These are phyloP conservation scores for Trichocladium antarcticum DNA, from an alignment of 495 filamentous ascomycete species.

Conservation along the genomic window DNA sequence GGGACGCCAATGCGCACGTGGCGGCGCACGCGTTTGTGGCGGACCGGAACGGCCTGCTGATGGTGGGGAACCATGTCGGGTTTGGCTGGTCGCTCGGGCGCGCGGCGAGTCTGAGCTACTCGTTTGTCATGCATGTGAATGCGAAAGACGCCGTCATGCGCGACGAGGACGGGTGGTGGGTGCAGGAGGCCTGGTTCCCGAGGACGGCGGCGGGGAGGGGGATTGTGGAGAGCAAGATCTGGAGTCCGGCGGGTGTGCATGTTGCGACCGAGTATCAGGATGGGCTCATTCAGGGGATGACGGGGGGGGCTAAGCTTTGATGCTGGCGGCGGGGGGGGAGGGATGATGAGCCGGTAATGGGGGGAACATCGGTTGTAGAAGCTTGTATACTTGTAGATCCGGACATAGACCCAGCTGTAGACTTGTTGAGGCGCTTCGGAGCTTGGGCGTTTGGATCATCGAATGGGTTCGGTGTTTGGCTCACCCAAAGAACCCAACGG, in stretches of 20 bases:
- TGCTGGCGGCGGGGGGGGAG: too few relatives aligned
- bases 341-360: too few relatives aligned
- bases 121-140: slow-evolving; percentile 50
- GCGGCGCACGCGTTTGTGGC: slow-evolving; percentile 55
- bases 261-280: slow-evolving; percentile 56
- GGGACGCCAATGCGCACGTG: slow-evolving; percentile 46
- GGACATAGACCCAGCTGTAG: too few relatives aligned
- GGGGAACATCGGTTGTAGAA: too few relatives aligned
- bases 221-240: slow-evolving; percentile 52
- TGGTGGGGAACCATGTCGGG: slow-evolving; percentile 50
- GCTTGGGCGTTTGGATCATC: too few relatives aligned
- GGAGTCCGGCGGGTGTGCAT: slow-evolving; percentile 49
- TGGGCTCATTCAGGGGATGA: slow-evolving; percentile 32
- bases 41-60: slow-evolving; percentile 57
- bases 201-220: slow-evolving; percentile 46
- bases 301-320: slow-evolving; percentile 13
- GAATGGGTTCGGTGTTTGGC: too few relatives aligned
- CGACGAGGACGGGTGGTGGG: slow-evolving; percentile 48
- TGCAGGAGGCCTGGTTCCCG: slow-evolving; percentile 54
- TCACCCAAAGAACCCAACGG: too few relatives aligned
- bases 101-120: slow-evolving; percentile 52
- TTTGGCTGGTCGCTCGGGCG: slow-evolving; percentile 39
- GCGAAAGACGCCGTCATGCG: slow-evolving; percentile 32
- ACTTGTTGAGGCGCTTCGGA: too few relatives aligned
- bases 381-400: too few relatives aligned